Evolutionary conservation across 1,139 yeast species (phyloP), one percentile per base, ranked within the genome.

Genomic region (Yamadazyma dushanensis): DNA sequence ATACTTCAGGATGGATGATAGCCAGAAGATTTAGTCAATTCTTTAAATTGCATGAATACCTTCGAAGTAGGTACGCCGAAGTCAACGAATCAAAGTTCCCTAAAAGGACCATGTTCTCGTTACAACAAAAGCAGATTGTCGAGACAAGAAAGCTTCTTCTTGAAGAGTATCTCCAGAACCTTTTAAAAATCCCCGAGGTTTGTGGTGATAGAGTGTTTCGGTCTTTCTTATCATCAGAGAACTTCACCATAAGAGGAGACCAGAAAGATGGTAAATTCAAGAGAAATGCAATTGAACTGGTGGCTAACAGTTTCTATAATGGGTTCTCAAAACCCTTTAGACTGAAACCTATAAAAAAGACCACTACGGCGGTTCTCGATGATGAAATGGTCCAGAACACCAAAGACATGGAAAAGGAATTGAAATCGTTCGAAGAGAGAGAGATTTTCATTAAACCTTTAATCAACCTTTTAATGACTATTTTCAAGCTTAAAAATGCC

Each of bases 11-110:
- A 0, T 90, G 97, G 97, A 80, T 87, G 34, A 87, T 89, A 21
- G 94, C 96, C 0, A 66, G 97, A 47, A 66, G 97, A 38, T 90
- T 80, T 53, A 85, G 87, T 49, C 97, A 90, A 51, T 90, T 90
- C 56, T 80, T 73, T 57, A 77, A 74, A 43, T 65, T 90, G 21
- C 81, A 89, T 50, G 80, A 77, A 45, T 81, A 84, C 46, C 61
- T 90, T 43, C 76, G 73, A 38, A 57, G 59, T 3, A 66, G 63
- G 32, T 83, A 82, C 47, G 71, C 80, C 0, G 63, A 61, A 32
- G 80, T 84, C 6, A 57, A 63, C 3, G 60, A 55, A 3, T 53
- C 83, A 16, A 73, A 70, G 21, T 78, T 88, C 43, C 92, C 92
- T 2, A 78, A 78, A 43, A 73, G 81, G 38, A 63, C 75, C 3